Evolutionary conservation across 202 grass and related monocot species (phyloP).

Genomic region (Digitaria exilis): DNA sequence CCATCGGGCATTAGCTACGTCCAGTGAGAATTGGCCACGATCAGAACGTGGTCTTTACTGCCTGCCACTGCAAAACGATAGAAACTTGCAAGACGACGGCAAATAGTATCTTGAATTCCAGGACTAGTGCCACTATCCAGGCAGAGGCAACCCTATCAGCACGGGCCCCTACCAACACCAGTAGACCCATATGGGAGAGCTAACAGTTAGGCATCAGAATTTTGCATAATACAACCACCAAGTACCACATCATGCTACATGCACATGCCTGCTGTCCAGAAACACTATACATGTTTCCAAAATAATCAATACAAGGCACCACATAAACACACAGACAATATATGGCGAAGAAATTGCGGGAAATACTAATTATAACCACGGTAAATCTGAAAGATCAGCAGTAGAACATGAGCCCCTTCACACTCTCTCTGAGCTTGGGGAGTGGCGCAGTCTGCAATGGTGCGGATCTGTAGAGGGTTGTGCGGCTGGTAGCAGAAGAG

Average conservation of each 20-base stretch:
- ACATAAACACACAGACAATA: neutral
- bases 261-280: conserved; percentile 17
- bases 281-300: conserved; percentile 47
- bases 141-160: neutral
- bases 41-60: neutral
- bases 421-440: conserved; percentile 83
- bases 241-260: conserved; percentile 30
- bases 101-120: neutral
- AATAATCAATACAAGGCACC: conserved; percentile 22
- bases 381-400: conserved; percentile 53
- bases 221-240: conserved; percentile 38
- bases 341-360: neutral
- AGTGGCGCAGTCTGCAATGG: conserved; percentile 70
- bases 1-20: no score
- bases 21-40: neutral
- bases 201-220: conserved; percentile 35
- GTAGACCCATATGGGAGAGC: conserved; percentile 12
- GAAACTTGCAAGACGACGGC: neutral
- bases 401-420: conserved; percentile 98
- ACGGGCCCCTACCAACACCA: neutral
- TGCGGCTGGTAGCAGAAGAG: conserved; percentile 26
- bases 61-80: neutral
- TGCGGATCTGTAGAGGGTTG: conserved; percentile 54
- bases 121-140: neutral
- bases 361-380: conserved; percentile 11